phyloP scores from a whole-genome alignment of 108 stramenopile genomes.

The Nannochloropsis salina region DNA sequence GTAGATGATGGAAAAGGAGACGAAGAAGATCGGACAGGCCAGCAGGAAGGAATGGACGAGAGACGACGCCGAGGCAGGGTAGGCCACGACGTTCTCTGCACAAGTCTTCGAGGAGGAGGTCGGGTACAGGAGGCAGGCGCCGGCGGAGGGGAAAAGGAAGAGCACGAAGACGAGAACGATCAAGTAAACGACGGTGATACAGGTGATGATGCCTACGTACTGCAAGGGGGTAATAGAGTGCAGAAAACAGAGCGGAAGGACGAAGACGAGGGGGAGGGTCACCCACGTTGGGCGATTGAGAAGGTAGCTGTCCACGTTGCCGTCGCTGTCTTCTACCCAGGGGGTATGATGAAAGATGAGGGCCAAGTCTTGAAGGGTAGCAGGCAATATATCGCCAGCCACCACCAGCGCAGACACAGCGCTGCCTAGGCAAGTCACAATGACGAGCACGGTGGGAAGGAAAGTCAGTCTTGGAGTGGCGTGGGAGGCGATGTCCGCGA shows the following conservation, averaged over 20 bases:
- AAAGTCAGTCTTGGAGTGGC: neutral
- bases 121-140: neutral
- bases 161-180: neutral
- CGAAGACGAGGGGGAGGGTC: neutral
- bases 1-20: neutral
- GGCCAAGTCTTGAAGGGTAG: neutral
- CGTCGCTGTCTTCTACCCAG: neutral
- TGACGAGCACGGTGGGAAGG: neutral
- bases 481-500: neutral
- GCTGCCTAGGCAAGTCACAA: neutral
- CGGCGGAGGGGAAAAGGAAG: neutral
- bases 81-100: neutral
- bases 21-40: slow-evolving; percentile 5
- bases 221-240: slow-evolving; percentile 12
- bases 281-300: neutral
- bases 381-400: neutral
- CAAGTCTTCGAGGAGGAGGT: neutral
- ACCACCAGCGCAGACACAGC: neutral
- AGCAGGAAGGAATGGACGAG: neutral
- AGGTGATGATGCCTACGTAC: neutral
- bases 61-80: neutral
- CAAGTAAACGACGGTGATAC: neutral
- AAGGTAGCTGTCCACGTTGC: neutral
- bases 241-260: neutral
- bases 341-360: neutral